These are phyloP conservation scores for Aaosphaeria pasadenensis DNA, from an alignment of 2,329 filamentous ascomycete species.

Conservation along the genomic window DNA sequence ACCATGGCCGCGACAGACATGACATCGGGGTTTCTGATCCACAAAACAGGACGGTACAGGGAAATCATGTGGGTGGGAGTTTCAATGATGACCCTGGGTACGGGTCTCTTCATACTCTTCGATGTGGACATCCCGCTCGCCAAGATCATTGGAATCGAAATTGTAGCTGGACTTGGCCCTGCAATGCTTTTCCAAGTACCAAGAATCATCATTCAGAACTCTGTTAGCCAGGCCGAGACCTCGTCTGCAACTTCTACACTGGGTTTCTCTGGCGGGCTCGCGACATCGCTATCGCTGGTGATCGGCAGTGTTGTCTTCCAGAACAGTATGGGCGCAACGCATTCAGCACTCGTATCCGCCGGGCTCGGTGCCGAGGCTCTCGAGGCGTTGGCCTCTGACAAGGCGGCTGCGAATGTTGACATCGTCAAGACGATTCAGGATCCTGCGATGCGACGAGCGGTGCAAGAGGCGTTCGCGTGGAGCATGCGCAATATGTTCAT, in stretches of 20 bases:
- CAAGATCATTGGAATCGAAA: slow-evolving; percentile 43
- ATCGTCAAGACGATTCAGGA: background rate
- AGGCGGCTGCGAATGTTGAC: background rate
- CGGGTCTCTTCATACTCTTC: slow-evolving; percentile 12
- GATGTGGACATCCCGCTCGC: slow-evolving; percentile 1
- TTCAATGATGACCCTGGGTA: slow-evolving; percentile 9
- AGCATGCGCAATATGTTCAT: background rate
- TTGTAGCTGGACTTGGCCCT: slow-evolving; percentile 46
- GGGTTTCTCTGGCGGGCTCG: slow-evolving; percentile 39
- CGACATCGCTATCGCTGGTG: slow-evolving; percentile 42
- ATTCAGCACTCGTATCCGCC: background rate
- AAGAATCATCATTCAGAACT: background rate
- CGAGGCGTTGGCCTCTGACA: background rate
- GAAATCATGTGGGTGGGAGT: slow-evolving; percentile 11
- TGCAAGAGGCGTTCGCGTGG: background rate
- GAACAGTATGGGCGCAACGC: slow-evolving; percentile 56
- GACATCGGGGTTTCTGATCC: slow-evolving; percentile 35
- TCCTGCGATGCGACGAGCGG: background rate
- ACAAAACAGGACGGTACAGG: slow-evolving; percentile 35
- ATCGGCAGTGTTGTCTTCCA: slow-evolving; percentile 47
- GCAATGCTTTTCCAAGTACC: slow-evolving; percentile 47
- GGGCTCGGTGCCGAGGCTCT: background rate
- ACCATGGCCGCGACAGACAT: slow-evolving; percentile 48
- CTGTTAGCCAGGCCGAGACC: slow-evolving; percentile 40
- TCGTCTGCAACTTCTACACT: slow-evolving; percentile 51